phyloP scores from a whole-genome alignment of 352 stramenopile species.

The Lagenidium sp. region DNA sequence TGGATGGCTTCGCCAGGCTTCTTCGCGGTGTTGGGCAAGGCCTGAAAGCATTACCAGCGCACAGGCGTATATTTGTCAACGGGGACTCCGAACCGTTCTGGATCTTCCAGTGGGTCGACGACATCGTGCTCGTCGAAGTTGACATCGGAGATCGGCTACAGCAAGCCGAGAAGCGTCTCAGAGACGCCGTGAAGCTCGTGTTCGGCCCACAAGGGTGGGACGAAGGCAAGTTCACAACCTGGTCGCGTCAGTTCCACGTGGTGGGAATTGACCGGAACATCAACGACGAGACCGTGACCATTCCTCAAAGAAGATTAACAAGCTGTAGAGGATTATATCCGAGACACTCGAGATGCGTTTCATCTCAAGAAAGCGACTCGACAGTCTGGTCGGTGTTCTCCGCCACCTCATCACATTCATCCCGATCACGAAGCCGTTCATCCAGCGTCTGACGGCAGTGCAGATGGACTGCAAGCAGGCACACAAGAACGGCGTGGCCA shows the following conservation, averaged over 20 bases:
- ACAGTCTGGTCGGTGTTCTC: slow-evolving; percentile 6
- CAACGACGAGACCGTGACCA: background rate
- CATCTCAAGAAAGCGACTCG: background rate
- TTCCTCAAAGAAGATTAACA: slow-evolving; percentile 10
- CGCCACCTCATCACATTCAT: slow-evolving; percentile 9
- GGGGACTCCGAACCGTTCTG: slow-evolving; percentile 1
- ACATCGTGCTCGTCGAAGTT: slow-evolving; percentile 9
- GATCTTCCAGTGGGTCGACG: slow-evolving; percentile 9
- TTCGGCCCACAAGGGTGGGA: slow-evolving; percentile 5
- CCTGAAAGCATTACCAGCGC: slow-evolving; percentile 5
- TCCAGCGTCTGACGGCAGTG: slow-evolving; percentile 2
- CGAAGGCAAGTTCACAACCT: slow-evolving; percentile 8
- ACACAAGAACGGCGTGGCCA: background rate
- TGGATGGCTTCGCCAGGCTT: slow-evolving; percentile 5
- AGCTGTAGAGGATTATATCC: background rate
- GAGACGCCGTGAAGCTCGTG: slow-evolving; percentile 4
- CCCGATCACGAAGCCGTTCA: slow-evolving; percentile 7
- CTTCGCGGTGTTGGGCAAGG: slow-evolving; percentile 6
- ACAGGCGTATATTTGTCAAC: background rate
- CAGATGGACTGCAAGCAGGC: background rate
- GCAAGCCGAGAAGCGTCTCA: slow-evolving; percentile 6
- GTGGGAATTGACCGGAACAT: slow-evolving; percentile 2
- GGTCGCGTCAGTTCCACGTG: slow-evolving; percentile 2
- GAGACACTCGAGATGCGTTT: background rate
- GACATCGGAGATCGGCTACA: slow-evolving; percentile 3